These are phyloP conservation scores for Myriosclerotinia scirpicola DNA, from an alignment of 2,329 filamentous ascomycete genomes.

Conservation along the genomic window DNA sequence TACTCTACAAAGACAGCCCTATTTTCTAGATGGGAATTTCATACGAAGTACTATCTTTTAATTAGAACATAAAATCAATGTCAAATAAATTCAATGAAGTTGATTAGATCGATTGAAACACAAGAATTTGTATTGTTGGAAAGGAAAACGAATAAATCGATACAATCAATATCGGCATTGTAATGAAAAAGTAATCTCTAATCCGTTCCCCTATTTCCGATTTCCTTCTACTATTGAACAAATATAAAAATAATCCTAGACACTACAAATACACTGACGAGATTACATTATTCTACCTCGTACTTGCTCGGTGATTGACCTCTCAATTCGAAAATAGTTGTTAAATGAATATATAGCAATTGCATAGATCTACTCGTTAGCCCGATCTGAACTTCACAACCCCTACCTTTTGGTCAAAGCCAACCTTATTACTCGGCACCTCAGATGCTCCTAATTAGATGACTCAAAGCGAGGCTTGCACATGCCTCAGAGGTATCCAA, in stretches of 20 bases:
- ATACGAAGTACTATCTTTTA: background rate
- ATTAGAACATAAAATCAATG: background rate
- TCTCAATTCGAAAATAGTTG: background rate
- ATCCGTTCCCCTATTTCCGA: background rate
- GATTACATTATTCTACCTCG: background rate
- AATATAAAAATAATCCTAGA: background rate
- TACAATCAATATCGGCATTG: background rate
- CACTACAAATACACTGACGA: background rate
- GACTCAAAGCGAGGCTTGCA: conserved; percentile 16
- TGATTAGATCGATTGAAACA: background rate
- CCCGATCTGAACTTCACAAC: background rate
- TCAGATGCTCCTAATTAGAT: conserved; percentile 2
- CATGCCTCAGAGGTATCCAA: conserved; percentile 12
- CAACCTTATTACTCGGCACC: conserved; percentile 6
- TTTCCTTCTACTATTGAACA: background rate
- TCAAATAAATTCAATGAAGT: background rate
- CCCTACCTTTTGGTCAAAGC: conserved; percentile 7
- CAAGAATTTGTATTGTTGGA: background rate
- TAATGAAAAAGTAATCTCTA: background rate
- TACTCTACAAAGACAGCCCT: background rate
- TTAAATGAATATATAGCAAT: background rate
- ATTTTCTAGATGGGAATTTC: too few species aligned
- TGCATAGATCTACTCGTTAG: background rate
- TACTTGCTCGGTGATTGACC: background rate
- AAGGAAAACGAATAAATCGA: background rate